phyloP scores from a whole-genome alignment of 148 eudicot species.

The Polygonum aviculare region DNA sequence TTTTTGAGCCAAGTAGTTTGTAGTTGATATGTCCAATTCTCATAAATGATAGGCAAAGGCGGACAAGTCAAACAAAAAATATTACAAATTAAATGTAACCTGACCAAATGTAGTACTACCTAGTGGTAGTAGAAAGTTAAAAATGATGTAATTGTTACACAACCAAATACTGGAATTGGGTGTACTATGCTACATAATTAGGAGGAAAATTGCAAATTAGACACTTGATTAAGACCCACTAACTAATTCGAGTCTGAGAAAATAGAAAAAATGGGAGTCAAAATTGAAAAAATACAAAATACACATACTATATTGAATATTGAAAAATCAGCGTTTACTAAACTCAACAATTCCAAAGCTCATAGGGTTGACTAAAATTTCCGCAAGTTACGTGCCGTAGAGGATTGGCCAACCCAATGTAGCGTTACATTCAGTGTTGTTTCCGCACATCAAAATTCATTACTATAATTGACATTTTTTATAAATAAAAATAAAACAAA shows the following conservation, averaged over 20 bases:
- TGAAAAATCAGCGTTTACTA: background rate
- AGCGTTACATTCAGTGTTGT: background rate
- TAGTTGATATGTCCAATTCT: background rate
- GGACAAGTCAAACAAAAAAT: no score
- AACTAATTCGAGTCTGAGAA: background rate
- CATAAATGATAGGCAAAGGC: background rate
- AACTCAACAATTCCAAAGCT: background rate
- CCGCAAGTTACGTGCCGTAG: constrained; percentile 42
- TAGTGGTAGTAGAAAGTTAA: no score
- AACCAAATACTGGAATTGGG: background rate
- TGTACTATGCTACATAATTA: background rate
- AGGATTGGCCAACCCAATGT: constrained; percentile 23
- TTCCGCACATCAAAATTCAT: background rate
- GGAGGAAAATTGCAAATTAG: background rate
- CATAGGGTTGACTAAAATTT: background rate
- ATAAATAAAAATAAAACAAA: background rate
- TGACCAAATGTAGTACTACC: no score
- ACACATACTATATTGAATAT: background rate
- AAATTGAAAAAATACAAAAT: background rate
- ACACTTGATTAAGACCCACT: background rate
- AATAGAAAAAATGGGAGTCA: background rate
- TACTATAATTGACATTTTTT: background rate
- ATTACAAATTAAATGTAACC: no score
- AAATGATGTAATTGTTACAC: no score
- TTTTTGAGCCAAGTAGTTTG: background rate